These are phyloP conservation scores for Sugiyamaella grinbergsii DNA, from an alignment of 1,139 yeast genomes.

Conservation along the genomic window DNA sequence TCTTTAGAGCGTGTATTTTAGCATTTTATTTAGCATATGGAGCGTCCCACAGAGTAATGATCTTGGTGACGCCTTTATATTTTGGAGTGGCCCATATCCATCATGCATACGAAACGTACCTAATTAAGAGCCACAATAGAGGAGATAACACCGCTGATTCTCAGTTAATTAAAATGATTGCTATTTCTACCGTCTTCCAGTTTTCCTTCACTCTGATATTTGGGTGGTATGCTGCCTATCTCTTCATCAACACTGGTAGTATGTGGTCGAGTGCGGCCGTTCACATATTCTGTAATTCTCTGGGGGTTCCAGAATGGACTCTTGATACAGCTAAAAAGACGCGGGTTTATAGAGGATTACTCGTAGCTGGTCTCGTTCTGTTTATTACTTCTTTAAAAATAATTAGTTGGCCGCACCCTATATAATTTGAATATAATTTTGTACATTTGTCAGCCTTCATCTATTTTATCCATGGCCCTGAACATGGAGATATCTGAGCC, in stretches of 20 bases:
- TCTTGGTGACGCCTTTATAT: conserved; percentile 60
- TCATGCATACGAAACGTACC: conserved; percentile 65
- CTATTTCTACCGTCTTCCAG: conserved; percentile 56
- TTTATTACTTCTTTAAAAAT: conserved; percentile 38
- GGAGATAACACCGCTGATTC: neutral
- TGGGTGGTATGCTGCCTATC: conserved; percentile 70
- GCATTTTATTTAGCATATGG: conserved; percentile 42
- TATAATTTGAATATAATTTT: neutral
- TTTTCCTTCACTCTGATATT: conserved; percentile 72
- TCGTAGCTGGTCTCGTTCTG: conserved; percentile 49
- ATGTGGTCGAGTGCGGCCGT: conserved; percentile 64
- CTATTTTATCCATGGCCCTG: too few relatives aligned
- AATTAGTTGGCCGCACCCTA: conserved; percentile 13
- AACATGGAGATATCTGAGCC: too few relatives aligned
- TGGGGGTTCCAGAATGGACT: conserved; percentile 68
- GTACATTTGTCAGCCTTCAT: too few relatives aligned
- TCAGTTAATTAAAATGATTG: conserved; percentile 26
- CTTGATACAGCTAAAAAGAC: conserved; percentile 30
- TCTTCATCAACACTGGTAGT: conserved; percentile 56
- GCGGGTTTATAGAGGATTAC: conserved; percentile 47
- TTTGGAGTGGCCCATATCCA: conserved; percentile 94
- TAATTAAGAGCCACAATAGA: conserved; percentile 21
- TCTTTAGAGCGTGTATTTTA: conserved; percentile 67
- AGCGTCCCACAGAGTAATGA: conserved; percentile 35
- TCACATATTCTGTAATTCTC: conserved; percentile 74